phyloP scores from a whole-genome alignment of 805 yeast genomes.

The Candida xyloterini region DNA sequence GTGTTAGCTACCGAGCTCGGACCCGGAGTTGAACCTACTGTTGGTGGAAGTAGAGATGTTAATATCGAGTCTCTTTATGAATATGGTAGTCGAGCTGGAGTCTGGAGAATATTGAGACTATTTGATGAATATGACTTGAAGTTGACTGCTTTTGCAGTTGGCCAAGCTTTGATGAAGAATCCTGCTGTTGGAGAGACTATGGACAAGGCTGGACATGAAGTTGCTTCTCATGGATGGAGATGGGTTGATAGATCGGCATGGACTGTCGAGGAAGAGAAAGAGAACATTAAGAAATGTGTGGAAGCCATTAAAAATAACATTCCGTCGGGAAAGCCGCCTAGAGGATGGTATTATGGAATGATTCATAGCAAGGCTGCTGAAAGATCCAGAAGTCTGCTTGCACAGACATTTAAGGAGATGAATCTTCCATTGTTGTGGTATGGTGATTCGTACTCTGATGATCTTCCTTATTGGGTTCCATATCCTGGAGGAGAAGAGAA shows the following conservation, averaged over 20 bases:
- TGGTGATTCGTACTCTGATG: conserved; percentile 37
- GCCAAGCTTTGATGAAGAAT: conserved; percentile 34
- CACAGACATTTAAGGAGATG: conserved; percentile 22
- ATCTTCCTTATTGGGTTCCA: conserved; percentile 35
- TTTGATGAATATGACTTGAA: conserved; percentile 32
- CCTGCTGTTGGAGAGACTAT: conserved; percentile 35
- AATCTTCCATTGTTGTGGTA: conserved; percentile 34
- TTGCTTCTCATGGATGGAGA: conserved; percentile 38
- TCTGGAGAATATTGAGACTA: conserved; percentile 28
- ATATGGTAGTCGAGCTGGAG: conserved; percentile 21
- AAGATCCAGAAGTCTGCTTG: conserved; percentile 16
- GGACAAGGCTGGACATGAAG: conserved; percentile 37
- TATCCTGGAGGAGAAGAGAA: conserved; percentile 21
- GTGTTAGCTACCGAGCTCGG: conserved; percentile 18
- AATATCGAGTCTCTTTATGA: conserved; percentile 19
- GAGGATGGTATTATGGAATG: conserved; percentile 37
- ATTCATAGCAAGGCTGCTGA: conserved; percentile 31
- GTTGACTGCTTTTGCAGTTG: conserved; percentile 38
- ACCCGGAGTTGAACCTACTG: conserved; percentile 14
- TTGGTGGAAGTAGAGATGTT: conserved; percentile 16
- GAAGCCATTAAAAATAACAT: conserved; percentile 28
- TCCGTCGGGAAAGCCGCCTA: conserved; percentile 32
- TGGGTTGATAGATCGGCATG: conserved; percentile 35
- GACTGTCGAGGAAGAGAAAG: conserved; percentile 34
- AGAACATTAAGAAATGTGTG: conserved; percentile 29